A percentile compares a stretch with the other conserved stretches of the same genome.
These are phyloP conservation scores for Leccinum uliginosum DNA, from an alignment of 768 basidiomycete species.

Conservation along the genomic window DNA sequence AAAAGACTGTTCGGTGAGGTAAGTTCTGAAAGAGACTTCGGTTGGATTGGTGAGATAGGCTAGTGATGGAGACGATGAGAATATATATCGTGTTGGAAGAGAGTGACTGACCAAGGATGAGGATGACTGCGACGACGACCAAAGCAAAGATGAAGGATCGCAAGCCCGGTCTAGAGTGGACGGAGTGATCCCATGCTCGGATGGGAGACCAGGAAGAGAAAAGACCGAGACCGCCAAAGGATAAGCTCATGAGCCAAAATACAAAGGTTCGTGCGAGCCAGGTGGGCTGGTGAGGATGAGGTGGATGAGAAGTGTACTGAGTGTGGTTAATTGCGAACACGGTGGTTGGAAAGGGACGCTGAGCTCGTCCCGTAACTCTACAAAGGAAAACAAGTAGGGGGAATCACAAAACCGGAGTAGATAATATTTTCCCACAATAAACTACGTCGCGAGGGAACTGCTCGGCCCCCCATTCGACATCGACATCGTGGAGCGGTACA, in stretches of 20 bases:
- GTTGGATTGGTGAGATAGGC: constrained; percentile 95
- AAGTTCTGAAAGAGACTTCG: constrained; percentile 89
- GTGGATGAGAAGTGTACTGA: constrained; percentile 22
- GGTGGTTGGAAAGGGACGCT: constrained; percentile 32
- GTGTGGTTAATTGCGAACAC: constrained; percentile 37
- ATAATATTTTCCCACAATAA: constrained; percentile 21
- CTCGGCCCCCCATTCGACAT: not conserved
- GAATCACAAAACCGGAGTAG: constrained; percentile 23
- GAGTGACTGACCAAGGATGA: constrained; percentile 62
- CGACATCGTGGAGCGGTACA: not conserved
- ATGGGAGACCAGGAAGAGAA: constrained; percentile 56
- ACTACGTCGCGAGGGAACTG: too few species aligned
- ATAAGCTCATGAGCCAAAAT: constrained; percentile 61
- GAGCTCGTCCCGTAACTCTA: constrained; percentile 9
- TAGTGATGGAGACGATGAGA: constrained; percentile 31
- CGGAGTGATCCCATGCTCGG: constrained; percentile 44
- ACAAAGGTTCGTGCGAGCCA: constrained; percentile 34
- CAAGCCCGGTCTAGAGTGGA: constrained; percentile 58
- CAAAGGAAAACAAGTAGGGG: constrained; percentile 6
- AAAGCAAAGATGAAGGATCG: constrained; percentile 67
- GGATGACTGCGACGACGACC: constrained; percentile 62
- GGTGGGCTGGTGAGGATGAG: constrained; percentile 33
- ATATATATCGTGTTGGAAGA: not conserved
- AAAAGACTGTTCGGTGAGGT: constrained; percentile 96
- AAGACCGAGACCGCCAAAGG: constrained; percentile 57